Base-by-base conservation (phyloP, 2,329 filamentous ascomycete species). In the Claviceps humidiphila region DNA sequence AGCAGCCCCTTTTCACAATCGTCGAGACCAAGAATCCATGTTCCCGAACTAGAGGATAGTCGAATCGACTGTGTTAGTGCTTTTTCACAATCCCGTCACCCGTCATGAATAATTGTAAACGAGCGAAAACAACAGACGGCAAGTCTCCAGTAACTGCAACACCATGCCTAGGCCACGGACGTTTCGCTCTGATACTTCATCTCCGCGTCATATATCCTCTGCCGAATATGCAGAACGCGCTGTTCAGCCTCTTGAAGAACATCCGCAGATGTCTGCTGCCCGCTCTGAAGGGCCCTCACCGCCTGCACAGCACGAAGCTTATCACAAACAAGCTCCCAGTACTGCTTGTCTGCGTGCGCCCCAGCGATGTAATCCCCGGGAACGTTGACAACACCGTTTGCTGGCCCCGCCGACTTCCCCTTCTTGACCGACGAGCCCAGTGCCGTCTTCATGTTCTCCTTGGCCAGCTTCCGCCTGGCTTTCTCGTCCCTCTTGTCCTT, bases 1-100 rank as follows among this genome's bases (percentile, higher is more conserved):
- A 66, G 1, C 65, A 70, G 5, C 80, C 80, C 5, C 79, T 84
- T n/a, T 64, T 70, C 16, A 69, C 68, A 9, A 73, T 77, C 0
- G 72, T 81, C 40, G 17, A 20, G 72, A 70, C 0, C 64, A 67
- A 43, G 71, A 73, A 4, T 69, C 70, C 14, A 30, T 30, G 2
- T 9, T 30, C 26, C 7, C 26, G 7, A 95, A 48, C 17, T 20
- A 20, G 17, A 20, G 17, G 17, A 20, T 20, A 20, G 17, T 20
- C 17, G 17, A 30, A 30, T 30, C 26, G 26, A 30, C 8, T 9
- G 26, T 30, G 26, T 1, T 8, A 3, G 26, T 9, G 26, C 26
- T 4, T 30, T 30, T 3, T 30, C 3, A 8, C 26, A 9, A 4
- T 30, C 1, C 26, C 26, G 26, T 8, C 26, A 30, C 26, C 26